Evolutionary conservation across 305 asterid species (phyloP).

Genomic region (Solanum aculeatissimum): DNA sequence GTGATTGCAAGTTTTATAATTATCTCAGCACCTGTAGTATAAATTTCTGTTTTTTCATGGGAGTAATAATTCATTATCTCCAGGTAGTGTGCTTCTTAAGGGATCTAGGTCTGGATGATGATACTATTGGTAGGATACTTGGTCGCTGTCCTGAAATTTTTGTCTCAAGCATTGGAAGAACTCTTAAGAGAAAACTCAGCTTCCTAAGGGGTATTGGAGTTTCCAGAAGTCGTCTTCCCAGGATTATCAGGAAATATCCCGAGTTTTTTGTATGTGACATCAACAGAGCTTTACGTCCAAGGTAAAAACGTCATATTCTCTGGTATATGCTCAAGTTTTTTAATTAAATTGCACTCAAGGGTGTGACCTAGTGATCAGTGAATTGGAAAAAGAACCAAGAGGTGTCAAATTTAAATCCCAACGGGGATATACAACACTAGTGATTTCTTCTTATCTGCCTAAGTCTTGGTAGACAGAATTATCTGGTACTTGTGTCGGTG

Average conservation of each 20-base stretch:
- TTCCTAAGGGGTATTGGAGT: conserved; percentile 63
- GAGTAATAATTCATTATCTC: neutral
- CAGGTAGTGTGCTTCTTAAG: conserved; percentile 69
- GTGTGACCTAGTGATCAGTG: neutral
- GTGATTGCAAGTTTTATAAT: neutral
- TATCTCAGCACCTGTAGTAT: neutral
- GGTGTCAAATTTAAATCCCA: neutral
- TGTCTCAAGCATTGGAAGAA: conserved; percentile 47
- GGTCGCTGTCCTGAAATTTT: conserved; percentile 84
- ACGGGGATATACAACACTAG: neutral
- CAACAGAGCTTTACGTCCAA: conserved; percentile 61
- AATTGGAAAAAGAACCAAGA: neutral
- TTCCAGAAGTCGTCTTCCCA: conserved; percentile 45
- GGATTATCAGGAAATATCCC: conserved; percentile 75
- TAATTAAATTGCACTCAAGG: neutral
- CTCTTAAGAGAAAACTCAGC: conserved; percentile 57
- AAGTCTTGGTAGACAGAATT: neutral
- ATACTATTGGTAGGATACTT: conserved; percentile 45
- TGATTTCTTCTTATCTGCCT: neutral
- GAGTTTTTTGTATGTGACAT: conserved; percentile 73
- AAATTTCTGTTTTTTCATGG: neutral
- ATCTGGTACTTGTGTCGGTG: neutral
- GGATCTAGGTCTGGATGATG: conserved; percentile 64
- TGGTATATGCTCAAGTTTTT: neutral
- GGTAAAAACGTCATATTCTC: conserved; percentile 32